Base-by-base conservation (phyloP, 371 early-diverging fungal genomes). In the Mucor saturninus region DNA sequence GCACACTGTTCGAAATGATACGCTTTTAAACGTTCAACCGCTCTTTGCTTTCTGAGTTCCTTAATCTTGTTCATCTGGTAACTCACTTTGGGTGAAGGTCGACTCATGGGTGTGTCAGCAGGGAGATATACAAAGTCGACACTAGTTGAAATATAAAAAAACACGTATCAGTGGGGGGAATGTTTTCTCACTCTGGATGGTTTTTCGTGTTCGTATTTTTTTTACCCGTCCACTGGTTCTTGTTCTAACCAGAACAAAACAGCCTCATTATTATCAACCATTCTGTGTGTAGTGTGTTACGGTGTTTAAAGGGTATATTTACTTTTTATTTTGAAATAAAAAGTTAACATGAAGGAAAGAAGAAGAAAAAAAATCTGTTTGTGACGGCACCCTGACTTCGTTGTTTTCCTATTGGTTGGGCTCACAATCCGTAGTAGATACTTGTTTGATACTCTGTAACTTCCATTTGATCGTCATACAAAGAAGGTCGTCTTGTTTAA, bases 191-290 rank as follows among this genome's bases (percentile, higher is more conserved):
- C 11, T 38, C 39, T 8, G 39, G 39, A 11, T 38, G 39, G 39
- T 38, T 38, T 38, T 38, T 8, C 6, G 13, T 14, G 40, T 15
- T 48, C 4, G 4, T 56, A 29, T 14, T 21, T 14, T 9, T n/a
- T 28, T 43, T 63, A 68, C 68, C 39, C 59, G 9, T 42, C 51
- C 1, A 43, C 45, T 7, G 68, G 56, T 31, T 68, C 68, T 55
- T 63, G 59, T 11, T 62, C 67, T 10, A 65, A 10, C 69, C 67
- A 69, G 43, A 70, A 66, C 26, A 62, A 5, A 3, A 62, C 21
- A 8, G 59, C 35, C 7, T 50, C 51, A 6, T 26, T 5, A 28
- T 56, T 43, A 45, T 58, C 26, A 3, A 38, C 15, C 58, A 58
- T 58, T 53, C 15, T 42, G 21, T 21, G 21, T 21, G 21, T 0